Base-by-base conservation (phyloP, 2,329 filamentous ascomycete genomes). In the Sclerotinia spermophila region DNA sequence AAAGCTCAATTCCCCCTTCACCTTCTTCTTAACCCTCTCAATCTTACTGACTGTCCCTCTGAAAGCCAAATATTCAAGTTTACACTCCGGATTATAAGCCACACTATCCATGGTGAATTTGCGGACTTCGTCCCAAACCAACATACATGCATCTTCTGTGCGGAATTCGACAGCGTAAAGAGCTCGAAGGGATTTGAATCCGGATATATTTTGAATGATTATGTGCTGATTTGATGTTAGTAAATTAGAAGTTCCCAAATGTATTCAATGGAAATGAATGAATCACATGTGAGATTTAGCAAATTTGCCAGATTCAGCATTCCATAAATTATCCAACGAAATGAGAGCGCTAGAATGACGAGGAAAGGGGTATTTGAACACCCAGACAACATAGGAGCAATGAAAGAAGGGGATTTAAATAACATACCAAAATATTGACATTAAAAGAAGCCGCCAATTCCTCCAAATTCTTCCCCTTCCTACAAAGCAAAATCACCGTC, bases 91-190 rank as follows among this genome's bases (percentile, higher is more conserved):
- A 71, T 86, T 82, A 71, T 89, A 85, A 2, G 85, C 83, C 2
- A 90, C 78, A 44, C 82, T 86, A 76, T 90, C 88, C 15, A 88
- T 82, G 40, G 87, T 82, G 76, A 89, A 89, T n/a, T 82, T 83
- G 55, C 85, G 82, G 3, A 85, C 85, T 78, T 90, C 87, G 27
- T 83, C 82, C 79, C 86, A 83, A 11, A 88, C 84, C 80, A 84
- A 80, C 7, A 17, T 1, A 70, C 86, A 89, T 0, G 84, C 85
- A 73, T 87, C 85, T 44, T 86, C 84, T 71, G 84, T 85, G 27
- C 85, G 83, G 71, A 89, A 85, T 45, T 81, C 82, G 53, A 86
- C 79, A 24, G 88, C 83, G 71, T 89, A 86, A 42, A 90, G 80
- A 5, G 86, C 87, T 21, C 84, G 83, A 7, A 90, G 83, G 19